A percentile compares a stretch with the other conserved stretches of the same genome.
Conservation (phyloP, 495 filamentous ascomycete genomes). For the Daldinia bambusicola region DNA sequence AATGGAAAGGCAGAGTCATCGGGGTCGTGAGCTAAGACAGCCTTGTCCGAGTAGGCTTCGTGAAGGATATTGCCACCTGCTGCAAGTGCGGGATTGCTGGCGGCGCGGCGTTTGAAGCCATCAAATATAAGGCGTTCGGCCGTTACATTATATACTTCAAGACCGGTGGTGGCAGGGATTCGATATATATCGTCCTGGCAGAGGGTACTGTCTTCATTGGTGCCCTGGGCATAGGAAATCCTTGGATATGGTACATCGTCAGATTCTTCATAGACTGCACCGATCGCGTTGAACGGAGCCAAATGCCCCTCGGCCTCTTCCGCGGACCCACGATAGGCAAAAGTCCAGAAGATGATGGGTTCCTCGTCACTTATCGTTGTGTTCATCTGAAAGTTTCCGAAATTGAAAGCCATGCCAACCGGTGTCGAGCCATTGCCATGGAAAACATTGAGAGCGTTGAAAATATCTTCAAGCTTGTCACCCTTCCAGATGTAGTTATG, state of each 20-base stretch:
- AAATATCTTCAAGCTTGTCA: slow-evolving; percentile 49
- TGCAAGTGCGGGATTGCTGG: not conserved
- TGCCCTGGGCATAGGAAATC: not conserved
- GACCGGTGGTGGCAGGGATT: not conserved
- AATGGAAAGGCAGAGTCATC: not conserved
- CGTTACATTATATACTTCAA: slow-evolving; percentile 1
- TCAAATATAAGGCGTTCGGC: not conserved
- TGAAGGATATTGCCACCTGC: not conserved
- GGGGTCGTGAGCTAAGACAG: not conserved
- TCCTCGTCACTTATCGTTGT: not conserved
- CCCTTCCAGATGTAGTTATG: slow-evolving; percentile 55
- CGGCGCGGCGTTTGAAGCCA: not conserved
- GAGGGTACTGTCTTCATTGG: not conserved
- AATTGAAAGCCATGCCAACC: slow-evolving; percentile 52
- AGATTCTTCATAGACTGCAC: not conserved
- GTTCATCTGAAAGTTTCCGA: slow-evolving; percentile 38
- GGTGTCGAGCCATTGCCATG: slow-evolving; percentile 49
- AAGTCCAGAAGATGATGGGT: not conserved
- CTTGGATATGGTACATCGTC: not conserved
- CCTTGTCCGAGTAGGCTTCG: not conserved
- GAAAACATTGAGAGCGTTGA: slow-evolving; percentile 43
- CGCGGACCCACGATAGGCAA: not conserved
- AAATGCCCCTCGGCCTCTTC: not conserved
- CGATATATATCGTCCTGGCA: not conserved
- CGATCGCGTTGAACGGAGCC: not conserved